These are phyloP conservation scores for Aspergillus sp. DNA, from an alignment of 2,329 filamentous ascomycete species.

Conservation along the genomic window DNA sequence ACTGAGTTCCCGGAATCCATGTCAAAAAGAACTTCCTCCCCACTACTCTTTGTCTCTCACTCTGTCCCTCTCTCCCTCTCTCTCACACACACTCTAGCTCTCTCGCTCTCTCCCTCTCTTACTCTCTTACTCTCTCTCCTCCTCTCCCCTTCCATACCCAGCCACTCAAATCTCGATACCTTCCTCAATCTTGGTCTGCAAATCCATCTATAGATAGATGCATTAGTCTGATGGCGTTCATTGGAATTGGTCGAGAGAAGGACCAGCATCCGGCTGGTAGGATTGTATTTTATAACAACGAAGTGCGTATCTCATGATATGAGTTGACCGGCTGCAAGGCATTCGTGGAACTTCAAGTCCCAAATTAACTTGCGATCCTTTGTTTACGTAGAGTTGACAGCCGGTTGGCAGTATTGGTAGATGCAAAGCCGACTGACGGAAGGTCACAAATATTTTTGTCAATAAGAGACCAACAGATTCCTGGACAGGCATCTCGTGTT, in stretches of 20 bases:
- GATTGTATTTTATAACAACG: background rate
- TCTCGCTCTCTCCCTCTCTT: background rate
- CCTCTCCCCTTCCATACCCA: background rate
- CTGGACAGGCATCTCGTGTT: background rate
- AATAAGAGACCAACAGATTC: background rate
- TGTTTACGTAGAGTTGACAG: background rate
- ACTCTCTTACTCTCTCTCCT: background rate
- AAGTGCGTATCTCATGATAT: background rate
- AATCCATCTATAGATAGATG: constrained; percentile 7
- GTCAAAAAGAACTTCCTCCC: background rate
- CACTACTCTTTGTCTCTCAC: background rate
- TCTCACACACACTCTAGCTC: background rate
- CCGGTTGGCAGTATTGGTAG: background rate
- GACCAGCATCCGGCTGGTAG: background rate
- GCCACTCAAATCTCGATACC: background rate
- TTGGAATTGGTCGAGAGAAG: background rate
- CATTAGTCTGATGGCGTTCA: constrained; percentile 11
- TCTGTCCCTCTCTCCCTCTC: background rate
- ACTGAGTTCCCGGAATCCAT: background rate
- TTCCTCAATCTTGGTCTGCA: background rate
- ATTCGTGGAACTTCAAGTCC: no score
- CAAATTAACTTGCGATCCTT: background rate
- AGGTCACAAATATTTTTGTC: background rate
- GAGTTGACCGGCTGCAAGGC: background rate
- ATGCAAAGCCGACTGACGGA: background rate